Conservation (phyloP, 768 basidiomycete genomes). For the Lactarius sanguifluus region DNA sequence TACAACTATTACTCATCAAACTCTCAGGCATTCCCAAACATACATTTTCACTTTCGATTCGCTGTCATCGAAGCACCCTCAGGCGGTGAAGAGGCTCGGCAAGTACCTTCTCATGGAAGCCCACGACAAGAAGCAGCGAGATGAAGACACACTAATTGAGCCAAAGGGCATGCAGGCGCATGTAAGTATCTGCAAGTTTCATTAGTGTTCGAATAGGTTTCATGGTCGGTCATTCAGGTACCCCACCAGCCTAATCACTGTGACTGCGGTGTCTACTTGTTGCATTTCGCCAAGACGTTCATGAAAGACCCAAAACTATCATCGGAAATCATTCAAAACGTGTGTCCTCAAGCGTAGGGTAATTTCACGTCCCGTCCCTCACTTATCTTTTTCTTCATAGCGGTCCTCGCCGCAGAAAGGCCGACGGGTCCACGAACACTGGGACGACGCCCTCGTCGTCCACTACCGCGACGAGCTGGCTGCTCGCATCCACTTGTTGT, state of each 20-base stretch:
- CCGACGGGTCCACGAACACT: slow-evolving; percentile 24
- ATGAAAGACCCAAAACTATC: slow-evolving; percentile 59
- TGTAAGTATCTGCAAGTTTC: slow-evolving; percentile 39
- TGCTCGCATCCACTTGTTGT: slow-evolving; percentile 20
- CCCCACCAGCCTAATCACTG: slow-evolving; percentile 86
- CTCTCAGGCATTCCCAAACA: slow-evolving; percentile 47
- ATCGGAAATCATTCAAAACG: slow-evolving; percentile 49
- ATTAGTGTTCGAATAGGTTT: not conserved
- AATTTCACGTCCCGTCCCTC: not conserved
- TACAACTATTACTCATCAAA: not conserved
- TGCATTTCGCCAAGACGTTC: slow-evolving; percentile 83
- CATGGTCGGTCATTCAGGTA: slow-evolving; percentile 49
- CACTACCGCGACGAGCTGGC: slow-evolving; percentile 21
- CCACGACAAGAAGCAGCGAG: slow-evolving; percentile 51
- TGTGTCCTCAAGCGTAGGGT: not conserved
- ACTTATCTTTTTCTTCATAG: slow-evolving; percentile 1
- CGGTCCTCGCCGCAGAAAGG: slow-evolving; percentile 18
- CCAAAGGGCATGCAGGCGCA: slow-evolving; percentile 50
- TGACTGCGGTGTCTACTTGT: slow-evolving; percentile 90
- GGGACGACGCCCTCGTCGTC: slow-evolving; percentile 20
- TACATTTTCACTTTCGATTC: slow-evolving; percentile 91
- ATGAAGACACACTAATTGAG: slow-evolving; percentile 38
- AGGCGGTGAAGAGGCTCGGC: slow-evolving; percentile 58
- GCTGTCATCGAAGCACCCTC: slow-evolving; percentile 68
- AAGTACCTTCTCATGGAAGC: slow-evolving; percentile 79